These are phyloP conservation scores for Setomelanomma holmii DNA, from an alignment of 2,329 filamentous ascomycete species.

Conservation along the genomic window DNA sequence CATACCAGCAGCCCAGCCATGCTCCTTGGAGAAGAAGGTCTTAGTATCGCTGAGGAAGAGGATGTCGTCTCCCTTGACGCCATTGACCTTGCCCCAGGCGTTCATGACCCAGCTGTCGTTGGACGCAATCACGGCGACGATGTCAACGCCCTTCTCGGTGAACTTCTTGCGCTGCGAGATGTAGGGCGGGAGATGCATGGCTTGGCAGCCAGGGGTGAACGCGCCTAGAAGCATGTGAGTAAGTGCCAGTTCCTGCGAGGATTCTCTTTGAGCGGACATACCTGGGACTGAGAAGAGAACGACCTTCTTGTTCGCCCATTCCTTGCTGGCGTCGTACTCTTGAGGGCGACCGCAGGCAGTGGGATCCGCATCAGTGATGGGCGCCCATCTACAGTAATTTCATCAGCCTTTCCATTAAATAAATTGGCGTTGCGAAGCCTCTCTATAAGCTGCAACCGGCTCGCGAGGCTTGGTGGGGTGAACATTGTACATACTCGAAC, in stretches of 20 bases:
- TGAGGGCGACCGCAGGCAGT: slow-evolving; percentile 80
- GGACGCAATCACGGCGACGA: slow-evolving; percentile 80
- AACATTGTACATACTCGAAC: slow-evolving; percentile 67
- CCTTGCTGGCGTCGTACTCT: slow-evolving; percentile 80
- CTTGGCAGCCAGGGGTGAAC: slow-evolving; percentile 75
- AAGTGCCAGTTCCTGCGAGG: background rate
- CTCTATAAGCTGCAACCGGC: background rate
- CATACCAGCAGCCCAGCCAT: slow-evolving; percentile 74
- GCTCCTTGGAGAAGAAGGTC: slow-evolving; percentile 75
- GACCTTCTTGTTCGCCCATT: slow-evolving; percentile 74
- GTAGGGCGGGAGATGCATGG: slow-evolving; percentile 81
- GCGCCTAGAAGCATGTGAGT: slow-evolving; percentile 61
- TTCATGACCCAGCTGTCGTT: slow-evolving; percentile 90
- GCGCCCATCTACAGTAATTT: slow-evolving; percentile 68
- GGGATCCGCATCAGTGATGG: slow-evolving; percentile 75
- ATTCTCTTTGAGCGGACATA: slow-evolving; percentile 28
- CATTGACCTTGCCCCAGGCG: slow-evolving; percentile 89
- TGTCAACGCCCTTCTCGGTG: slow-evolving; percentile 80
- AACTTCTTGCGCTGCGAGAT: slow-evolving; percentile 76
- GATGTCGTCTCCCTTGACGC: slow-evolving; percentile 73
- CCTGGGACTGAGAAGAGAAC: slow-evolving; percentile 73
- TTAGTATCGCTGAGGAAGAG: slow-evolving; percentile 80
- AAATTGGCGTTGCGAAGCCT: background rate
- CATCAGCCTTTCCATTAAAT: background rate
- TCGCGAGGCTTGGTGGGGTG: background rate